Evolutionary conservation across 441 rosid species (phyloP).

Genomic region (Erysimum cheiri): DNA sequence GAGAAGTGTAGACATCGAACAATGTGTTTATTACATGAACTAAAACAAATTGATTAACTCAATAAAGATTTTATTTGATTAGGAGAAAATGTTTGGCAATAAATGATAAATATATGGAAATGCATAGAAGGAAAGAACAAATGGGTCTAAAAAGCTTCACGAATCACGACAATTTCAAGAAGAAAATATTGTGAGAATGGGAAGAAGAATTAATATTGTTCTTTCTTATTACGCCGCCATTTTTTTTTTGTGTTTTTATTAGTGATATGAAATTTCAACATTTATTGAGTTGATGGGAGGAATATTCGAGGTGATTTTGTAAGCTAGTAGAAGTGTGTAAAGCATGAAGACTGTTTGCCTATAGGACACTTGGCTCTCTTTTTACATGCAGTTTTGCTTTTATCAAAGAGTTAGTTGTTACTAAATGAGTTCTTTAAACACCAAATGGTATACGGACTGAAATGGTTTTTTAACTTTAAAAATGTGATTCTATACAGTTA

Average conservation of each 20-base stretch:
- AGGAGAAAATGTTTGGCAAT: background rate
- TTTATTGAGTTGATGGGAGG: conserved; percentile 16
- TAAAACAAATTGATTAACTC: background rate
- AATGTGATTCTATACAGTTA: too few relatives aligned
- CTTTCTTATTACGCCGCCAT: conserved; percentile 5
- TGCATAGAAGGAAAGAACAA: background rate
- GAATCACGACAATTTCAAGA: too few relatives aligned
- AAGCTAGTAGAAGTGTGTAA: conserved; percentile 5
- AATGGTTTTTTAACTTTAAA: too few relatives aligned
- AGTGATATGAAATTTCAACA: background rate
- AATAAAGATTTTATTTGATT: background rate
- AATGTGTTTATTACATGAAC: background rate
- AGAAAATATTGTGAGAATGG: background rate
- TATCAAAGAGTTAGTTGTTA: background rate
- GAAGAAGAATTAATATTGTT: conserved; percentile 13
- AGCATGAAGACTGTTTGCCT: conserved; percentile 20
- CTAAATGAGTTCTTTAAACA: background rate
- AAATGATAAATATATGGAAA: background rate
- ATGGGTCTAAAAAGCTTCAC: background rate
- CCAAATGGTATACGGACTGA: too few relatives aligned
- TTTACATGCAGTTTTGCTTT: conserved; percentile 30
- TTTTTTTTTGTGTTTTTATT: background rate
- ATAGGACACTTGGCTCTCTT: conserved; percentile 28
- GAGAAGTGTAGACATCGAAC: conserved; percentile 50
- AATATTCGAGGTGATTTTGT: conserved; percentile 20